Evolutionary conservation across 2,329 filamentous ascomycete genomes (phyloP), one percentile per base, ranked within the genome.

Genomic region (Dothiorella sarmentorum): DNA sequence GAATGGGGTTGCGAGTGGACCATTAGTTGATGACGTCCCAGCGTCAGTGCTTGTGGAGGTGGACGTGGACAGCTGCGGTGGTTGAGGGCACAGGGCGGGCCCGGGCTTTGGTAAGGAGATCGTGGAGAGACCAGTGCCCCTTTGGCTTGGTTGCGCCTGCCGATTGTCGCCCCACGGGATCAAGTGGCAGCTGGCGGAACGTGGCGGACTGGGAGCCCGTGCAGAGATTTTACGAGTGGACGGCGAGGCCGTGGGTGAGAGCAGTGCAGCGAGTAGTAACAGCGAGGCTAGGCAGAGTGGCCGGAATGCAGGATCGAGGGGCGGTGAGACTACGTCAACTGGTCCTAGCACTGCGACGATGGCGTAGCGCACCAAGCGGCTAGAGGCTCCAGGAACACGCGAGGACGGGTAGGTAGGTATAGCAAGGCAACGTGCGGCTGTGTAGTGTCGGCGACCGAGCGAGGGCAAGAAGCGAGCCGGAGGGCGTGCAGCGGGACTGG

Each of bases 121-220:
- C 27, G 53, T 56, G 53, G 53, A 44, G 42, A 45, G 53, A 44
- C 53, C 53, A 35, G 29, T 44, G 53, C 37, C 40, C 49, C 17
- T 18, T 53, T 24, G 31, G 24, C 43, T 33, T 18, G 29, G 45
- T 52, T 22, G 35, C 45, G 47, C 33, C 47, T 18, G 33, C 47
- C 49, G 49, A 53, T 53, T 18, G 15, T 53, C 49, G 49, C 49
- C 49, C 49, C 49, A 53, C 49, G 49, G 40, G 49, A 53, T 53
- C 22, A 33, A 35, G 24, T 31, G 47, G 29, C 44, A 33, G 35
- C 35, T 6, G 33, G 49, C 40, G 26, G 49, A 38, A 53, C 49
- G 49, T 53, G 49, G 49, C 49, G 24, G 29, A 31, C n/a, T 20
- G 18, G 44, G 27, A 49, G 29, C 15, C 44, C 31, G 10, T 31